Conservation (phyloP, 768 basidiomycete species). For the Strobilomyces confusus region DNA sequence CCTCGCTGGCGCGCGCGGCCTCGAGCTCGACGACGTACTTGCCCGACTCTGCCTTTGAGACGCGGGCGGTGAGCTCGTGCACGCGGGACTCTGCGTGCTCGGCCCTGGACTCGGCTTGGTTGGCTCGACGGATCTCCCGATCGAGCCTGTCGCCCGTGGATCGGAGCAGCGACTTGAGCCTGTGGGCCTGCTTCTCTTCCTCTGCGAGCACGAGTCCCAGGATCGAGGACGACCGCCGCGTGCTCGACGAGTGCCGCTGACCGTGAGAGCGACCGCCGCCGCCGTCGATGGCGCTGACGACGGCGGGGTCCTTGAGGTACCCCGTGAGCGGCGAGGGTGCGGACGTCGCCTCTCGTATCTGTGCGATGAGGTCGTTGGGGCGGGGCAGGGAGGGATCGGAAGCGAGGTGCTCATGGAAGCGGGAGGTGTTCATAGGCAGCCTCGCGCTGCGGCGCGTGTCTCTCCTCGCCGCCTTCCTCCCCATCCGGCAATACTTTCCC, state of each 20-base stretch:
- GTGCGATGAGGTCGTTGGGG: conserved; percentile 33
- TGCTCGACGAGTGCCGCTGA: conserved; percentile 32
- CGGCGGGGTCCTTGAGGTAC: conserved; percentile 43
- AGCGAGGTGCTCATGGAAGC: conserved; percentile 30
- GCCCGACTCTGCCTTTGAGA: conserved; percentile 39
- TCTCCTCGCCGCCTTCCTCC: not conserved
- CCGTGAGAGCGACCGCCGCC: conserved; percentile 30
- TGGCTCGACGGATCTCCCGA: conserved; percentile 52
- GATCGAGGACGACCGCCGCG: conserved; percentile 38
- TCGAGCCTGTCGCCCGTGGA: conserved; percentile 52
- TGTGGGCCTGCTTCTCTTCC: conserved; percentile 54
- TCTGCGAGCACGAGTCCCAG: conserved; percentile 45
- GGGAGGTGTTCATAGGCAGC: conserved; percentile 24
- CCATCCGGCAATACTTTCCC: not conserved
- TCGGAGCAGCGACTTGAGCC: conserved; percentile 50
- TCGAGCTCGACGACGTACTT: conserved; percentile 39
- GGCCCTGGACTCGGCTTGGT: conserved; percentile 47
- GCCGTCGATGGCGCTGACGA: conserved; percentile 34
- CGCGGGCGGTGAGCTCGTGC: conserved; percentile 37
- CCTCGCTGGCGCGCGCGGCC: conserved; percentile 39
- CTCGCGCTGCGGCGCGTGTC: conserved; percentile 1
- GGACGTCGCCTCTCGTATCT: conserved; percentile 42
- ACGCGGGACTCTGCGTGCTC: conserved; percentile 48
- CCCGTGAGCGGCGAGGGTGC: conserved; percentile 43
- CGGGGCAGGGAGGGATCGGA: conserved; percentile 12